Base-by-base conservation (phyloP, 352 stramenopile genomes). In the Thraustotheca clavata region DNA sequence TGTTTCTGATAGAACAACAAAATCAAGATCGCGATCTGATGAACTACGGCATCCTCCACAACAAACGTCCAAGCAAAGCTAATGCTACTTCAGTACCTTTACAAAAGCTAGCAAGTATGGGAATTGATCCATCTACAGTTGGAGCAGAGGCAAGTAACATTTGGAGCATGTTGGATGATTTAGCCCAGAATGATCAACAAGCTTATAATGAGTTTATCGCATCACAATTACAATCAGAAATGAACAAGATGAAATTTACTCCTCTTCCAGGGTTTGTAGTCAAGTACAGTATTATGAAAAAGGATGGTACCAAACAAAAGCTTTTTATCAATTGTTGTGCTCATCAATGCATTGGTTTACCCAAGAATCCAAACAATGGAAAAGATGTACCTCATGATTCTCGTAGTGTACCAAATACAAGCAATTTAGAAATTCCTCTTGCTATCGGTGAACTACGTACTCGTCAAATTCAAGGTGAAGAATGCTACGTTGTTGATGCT, bases 11-110 rank as follows among this genome's bases (percentile, higher is more conserved):
- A n/a, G n/a, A n/a, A n/a, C n/a, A n/a, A n/a, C n/a, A n/a, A n/a
- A n/a, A n/a, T n/a, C n/a, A n/a, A n/a, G n/a, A n/a, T n/a, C n/a
- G 39, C n/a, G 39, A 24, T 4, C 39, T 20, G 26, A 94, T 90
- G 85, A 92, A 92, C 68, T 88, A 88, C 76, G 81, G 78, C 35
- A 92, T 94, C 71, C 77, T 94, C 40, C 75, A 94, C 72, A 94
- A 91, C 68, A 70, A 74, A 12, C 79, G 83, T 0, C 71, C 77
- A 11, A 60, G 72, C 24, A 77, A 73, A 48, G 67, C 75, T 22
- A 59, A 88, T 32, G 67, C 89, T 24, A 67, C 69, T 11, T 80
- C 90, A 62, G 60, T 74, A 31, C 76, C 80, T 4, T 74, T 92
- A 75, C 80, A 83, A 31, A 79, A 88, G 61, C 87, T 92, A 59